These are phyloP conservation scores for Aureobasidium namibiae DNA, from an alignment of 2,329 filamentous ascomycete species.

Conservation along the genomic window DNA sequence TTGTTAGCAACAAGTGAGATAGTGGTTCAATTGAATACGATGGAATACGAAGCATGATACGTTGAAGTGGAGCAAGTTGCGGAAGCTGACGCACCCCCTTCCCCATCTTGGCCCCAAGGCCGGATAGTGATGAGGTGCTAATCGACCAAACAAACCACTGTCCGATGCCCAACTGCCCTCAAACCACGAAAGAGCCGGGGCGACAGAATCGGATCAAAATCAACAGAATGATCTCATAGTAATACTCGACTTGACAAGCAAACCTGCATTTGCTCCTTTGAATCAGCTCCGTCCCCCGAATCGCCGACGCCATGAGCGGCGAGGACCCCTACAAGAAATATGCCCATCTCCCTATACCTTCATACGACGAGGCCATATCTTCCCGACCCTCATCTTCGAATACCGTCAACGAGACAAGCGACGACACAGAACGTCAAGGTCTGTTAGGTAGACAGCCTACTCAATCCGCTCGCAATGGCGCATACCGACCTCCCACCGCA, in stretches of 20 bases:
- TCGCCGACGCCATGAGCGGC: conserved; percentile 10
- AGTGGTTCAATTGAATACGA: background rate
- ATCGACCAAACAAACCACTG: background rate
- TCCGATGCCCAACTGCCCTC: background rate
- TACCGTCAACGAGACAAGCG: conserved; percentile 51
- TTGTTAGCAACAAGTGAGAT: conserved; percentile 24
- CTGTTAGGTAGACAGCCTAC: conserved; percentile 46
- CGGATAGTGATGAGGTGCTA: conserved; percentile 2
- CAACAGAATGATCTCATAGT: conserved; percentile 18
- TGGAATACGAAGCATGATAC: background rate
- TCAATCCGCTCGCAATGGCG: conserved; percentile 30
- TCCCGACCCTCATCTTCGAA: conserved; percentile 42
- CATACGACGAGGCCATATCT: conserved; percentile 72
- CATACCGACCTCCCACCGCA: conserved; percentile 74
- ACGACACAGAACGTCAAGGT: conserved; percentile 69
- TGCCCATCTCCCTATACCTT: conserved; percentile 60
- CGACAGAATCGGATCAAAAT: background rate
- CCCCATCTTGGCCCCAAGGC: conserved; percentile 11
- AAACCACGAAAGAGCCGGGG: background rate
- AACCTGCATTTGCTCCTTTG: background rate
- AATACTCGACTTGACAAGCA: background rate
- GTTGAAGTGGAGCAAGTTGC: conserved; percentile 2
- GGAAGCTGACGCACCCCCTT: conserved; percentile 8
- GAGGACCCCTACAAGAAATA: conserved; percentile 13
- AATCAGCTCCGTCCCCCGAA: background rate